Conservation (phyloP, 768 basidiomycete genomes). For the Tephrocybe sp. region DNA sequence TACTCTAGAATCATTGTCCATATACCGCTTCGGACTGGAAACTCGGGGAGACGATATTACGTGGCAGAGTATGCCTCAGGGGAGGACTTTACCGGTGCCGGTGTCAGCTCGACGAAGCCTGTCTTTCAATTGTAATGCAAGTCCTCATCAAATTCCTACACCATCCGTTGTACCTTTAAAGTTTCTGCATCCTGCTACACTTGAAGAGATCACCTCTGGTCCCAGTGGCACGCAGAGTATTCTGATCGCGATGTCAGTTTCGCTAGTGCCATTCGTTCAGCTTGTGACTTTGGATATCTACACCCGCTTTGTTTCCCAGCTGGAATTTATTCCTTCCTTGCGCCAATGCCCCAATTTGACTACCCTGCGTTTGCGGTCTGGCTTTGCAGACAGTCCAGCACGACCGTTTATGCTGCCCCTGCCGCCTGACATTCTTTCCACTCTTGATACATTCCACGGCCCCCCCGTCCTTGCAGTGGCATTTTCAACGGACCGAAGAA, state of each 20-base stretch:
- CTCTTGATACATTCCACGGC: slow-evolving; percentile 20
- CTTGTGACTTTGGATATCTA: slow-evolving; percentile 18
- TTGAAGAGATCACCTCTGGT: slow-evolving; percentile 17
- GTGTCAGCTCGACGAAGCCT: slow-evolving; percentile 16
- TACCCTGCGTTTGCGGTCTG: slow-evolving; percentile 18
- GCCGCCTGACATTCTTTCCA: slow-evolving; percentile 10
- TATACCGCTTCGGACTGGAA: slow-evolving; percentile 19
- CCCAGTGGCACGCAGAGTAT: slow-evolving; percentile 19
- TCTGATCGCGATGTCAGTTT: slow-evolving; percentile 8
- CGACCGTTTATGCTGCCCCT: slow-evolving; percentile 7
- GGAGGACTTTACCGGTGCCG: slow-evolving; percentile 6
- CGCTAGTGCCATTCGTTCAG: slow-evolving; percentile 5
- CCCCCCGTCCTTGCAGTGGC: slow-evolving; percentile 11
- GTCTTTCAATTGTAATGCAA: slow-evolving; percentile 16
- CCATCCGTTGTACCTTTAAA: slow-evolving; percentile 7
- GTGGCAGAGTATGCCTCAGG: slow-evolving; percentile 4
- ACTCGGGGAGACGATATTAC: slow-evolving; percentile 12
- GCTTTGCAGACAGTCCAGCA: slow-evolving; percentile 11
- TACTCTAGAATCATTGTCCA: slow-evolving; percentile 1
- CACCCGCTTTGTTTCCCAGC: slow-evolving; percentile 11
- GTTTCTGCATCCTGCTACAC: slow-evolving; percentile 12
- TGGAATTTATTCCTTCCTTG: slow-evolving; percentile 18
- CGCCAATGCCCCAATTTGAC: slow-evolving; percentile 15
- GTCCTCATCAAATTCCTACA: slow-evolving; percentile 7
- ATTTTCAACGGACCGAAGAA: slow-evolving; percentile 13